A percentile compares a stretch with the other conserved stretches of the same genome.
phyloP scores from a whole-genome alignment of 2,329 filamentous ascomycete species.

The Cytospora mali region DNA sequence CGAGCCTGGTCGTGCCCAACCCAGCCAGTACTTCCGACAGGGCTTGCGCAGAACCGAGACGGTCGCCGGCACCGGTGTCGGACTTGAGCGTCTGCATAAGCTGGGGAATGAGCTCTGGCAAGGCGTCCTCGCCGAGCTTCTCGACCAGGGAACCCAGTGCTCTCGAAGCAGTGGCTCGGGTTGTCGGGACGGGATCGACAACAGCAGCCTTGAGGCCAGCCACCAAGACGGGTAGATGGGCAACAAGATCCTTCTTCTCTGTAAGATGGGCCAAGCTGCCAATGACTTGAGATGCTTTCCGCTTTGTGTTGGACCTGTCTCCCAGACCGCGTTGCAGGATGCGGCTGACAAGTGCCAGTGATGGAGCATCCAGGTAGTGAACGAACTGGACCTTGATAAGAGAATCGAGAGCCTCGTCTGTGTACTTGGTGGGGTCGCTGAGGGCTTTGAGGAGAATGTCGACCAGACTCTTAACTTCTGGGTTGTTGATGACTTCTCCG shows the following conservation, averaged over 20 bases:
- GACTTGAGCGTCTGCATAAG: conserved; percentile 98
- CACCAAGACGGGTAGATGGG: conserved; percentile 89
- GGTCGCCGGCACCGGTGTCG: conserved; percentile 93
- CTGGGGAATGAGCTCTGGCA: conserved; percentile 95
- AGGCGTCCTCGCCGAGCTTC: conserved; percentile 93
- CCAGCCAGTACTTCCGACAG: conserved; percentile 95
- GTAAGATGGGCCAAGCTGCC: conserved; percentile 96
- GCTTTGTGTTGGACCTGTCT: conserved; percentile 91
- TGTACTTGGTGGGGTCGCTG: conserved; percentile 96
- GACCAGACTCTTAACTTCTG: conserved; percentile 92
- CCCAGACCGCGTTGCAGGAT: conserved; percentile 91
- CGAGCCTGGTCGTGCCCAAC: conserved; percentile 85
- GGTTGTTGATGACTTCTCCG: conserved; percentile 97
- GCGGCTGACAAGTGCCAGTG: conserved; percentile 88
- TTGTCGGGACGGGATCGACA: conserved; percentile 95
- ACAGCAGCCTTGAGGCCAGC: conserved; percentile 86
- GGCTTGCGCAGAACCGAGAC: conserved; percentile 93
- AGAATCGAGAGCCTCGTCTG: conserved; percentile 88
- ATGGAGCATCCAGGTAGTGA: conserved; percentile 97
- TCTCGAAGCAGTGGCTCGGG: conserved; percentile 92
- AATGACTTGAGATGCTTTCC: conserved; percentile 96
- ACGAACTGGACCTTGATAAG: conserved; percentile 98
- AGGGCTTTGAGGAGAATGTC: conserved; percentile 92
- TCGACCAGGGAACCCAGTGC: conserved; percentile 95
- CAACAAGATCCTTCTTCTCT: conserved; percentile 89